phyloP scores from a whole-genome alignment of 192 early-diverging fungal species.

The Podila horticola region DNA sequence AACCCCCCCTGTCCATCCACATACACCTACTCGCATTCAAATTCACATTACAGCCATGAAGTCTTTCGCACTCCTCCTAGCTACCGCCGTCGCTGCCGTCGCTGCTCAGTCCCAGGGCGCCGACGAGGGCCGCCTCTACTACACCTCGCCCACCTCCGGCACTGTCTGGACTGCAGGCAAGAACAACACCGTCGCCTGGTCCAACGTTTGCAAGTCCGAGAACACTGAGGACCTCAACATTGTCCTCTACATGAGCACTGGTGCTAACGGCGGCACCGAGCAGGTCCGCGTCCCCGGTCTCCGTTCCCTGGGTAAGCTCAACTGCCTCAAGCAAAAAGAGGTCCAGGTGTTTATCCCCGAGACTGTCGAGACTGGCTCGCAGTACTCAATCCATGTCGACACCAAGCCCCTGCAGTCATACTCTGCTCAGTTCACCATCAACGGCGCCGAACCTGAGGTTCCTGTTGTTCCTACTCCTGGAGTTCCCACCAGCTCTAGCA shows the following conservation, averaged over 20 bases:
- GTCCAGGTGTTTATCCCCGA: constrained; percentile 4
- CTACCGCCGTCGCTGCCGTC: neutral
- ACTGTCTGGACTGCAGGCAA: constrained; percentile 20
- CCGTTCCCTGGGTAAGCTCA: neutral
- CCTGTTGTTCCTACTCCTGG: neutral
- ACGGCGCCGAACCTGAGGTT: neutral
- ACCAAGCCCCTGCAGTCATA: constrained; percentile 20
- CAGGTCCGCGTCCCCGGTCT: constrained; percentile 12
- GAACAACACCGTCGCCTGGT: constrained; percentile 20
- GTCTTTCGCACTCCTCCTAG: neutral
- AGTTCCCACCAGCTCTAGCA: neutral
- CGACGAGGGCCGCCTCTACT: constrained; percentile 23
- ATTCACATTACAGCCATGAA: constrained; percentile 7
- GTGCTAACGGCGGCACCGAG: neutral
- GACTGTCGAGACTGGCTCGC: neutral
- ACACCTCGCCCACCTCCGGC: constrained; percentile 5
- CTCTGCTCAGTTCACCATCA: constrained; percentile 20
- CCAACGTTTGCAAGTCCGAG: constrained; percentile 5
- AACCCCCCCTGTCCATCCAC: neutral
- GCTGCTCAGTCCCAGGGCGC: constrained; percentile 3
- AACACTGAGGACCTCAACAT: constrained; percentile 8
- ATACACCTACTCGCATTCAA: neutral
- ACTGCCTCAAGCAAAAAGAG: constrained; percentile 12
- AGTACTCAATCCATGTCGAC: constrained; percentile 8
- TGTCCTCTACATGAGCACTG: constrained; percentile 14